Evolutionary conservation across 1,284 basidiomycete species (phyloP).

Genomic region (Dichomitus squalens): DNA sequence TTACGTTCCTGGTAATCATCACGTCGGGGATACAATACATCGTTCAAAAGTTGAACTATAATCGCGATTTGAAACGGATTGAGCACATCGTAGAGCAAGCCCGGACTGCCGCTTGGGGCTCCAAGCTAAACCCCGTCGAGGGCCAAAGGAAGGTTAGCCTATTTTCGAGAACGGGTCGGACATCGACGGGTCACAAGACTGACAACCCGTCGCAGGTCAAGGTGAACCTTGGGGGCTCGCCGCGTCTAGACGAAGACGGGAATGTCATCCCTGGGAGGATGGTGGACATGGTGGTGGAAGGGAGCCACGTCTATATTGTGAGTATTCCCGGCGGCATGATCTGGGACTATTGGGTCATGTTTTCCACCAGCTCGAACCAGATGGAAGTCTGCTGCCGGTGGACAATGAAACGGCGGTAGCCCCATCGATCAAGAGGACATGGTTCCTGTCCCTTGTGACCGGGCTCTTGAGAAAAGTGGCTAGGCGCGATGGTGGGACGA

Average conservation of each 20-base stretch:
- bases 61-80: constrained; percentile 70
- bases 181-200: background rate
- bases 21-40: constrained; percentile 81
- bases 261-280: constrained; percentile 49
- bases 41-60: constrained; percentile 78
- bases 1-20: constrained; percentile 73
- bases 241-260: constrained; percentile 57
- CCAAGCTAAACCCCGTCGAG: constrained; percentile 61
- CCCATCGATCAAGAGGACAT: constrained; percentile 52
- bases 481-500: constrained; percentile 26
- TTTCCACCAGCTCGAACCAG: constrained; percentile 36
- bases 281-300: constrained; percentile 81
- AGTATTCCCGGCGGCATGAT: constrained; percentile 33
- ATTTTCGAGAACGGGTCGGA: constrained; percentile 20
- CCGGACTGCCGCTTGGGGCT: constrained; percentile 73
- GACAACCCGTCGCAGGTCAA: constrained; percentile 52
- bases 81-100: constrained; percentile 68
- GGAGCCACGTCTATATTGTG: constrained; percentile 70
- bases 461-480: constrained; percentile 37
- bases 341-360: constrained; percentile 8
- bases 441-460: constrained; percentile 48
- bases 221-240: constrained; percentile 62
- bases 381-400: constrained; percentile 56
- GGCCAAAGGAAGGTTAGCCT: constrained; percentile 74
- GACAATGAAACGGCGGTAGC: constrained; percentile 48